Conservation (phyloP, 129 eudicot species). For the Flaveria linearis region DNA sequence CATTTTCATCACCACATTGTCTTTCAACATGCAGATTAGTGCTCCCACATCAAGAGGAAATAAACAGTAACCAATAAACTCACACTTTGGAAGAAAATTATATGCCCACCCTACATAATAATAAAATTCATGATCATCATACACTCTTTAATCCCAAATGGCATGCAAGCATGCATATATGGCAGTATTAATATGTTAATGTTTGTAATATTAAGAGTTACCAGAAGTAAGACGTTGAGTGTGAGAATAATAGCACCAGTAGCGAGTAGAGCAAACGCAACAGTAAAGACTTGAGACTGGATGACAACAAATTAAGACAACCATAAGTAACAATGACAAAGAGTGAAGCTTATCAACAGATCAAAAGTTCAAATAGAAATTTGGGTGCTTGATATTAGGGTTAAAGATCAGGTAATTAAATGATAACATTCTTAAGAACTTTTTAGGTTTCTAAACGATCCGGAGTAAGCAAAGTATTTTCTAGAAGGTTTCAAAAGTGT, state of each 20-base stretch:
- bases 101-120: slow-evolving; percentile 79
- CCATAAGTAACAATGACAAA: slow-evolving; percentile 14
- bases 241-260: slow-evolving; percentile 94
- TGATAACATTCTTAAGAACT: too few species aligned
- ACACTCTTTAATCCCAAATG: too few species aligned
- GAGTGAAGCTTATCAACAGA: too few species aligned
- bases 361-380: too few species aligned
- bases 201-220: slow-evolving; percentile 17
- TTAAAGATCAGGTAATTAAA: too few species aligned
- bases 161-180: too few species aligned
- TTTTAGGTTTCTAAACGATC: too few species aligned
- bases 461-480: too few species aligned
- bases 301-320: background rate
- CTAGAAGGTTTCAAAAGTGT: too few species aligned
- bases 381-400: too few species aligned
- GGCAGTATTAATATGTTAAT: too few species aligned
- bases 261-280: slow-evolving; percentile 93
- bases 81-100: slow-evolving; percentile 93
- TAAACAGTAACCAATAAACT: slow-evolving; percentile 90
- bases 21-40: slow-evolving; percentile 75
- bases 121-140: background rate
- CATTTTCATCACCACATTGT: slow-evolving; percentile 65
- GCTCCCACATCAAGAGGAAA: slow-evolving; percentile 92
- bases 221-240: slow-evolving; percentile 86
- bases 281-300: slow-evolving; percentile 97